These are phyloP conservation scores for Abortiporus biennis DNA, from an alignment of 1,284 basidiomycete species.

Conservation along the genomic window DNA sequence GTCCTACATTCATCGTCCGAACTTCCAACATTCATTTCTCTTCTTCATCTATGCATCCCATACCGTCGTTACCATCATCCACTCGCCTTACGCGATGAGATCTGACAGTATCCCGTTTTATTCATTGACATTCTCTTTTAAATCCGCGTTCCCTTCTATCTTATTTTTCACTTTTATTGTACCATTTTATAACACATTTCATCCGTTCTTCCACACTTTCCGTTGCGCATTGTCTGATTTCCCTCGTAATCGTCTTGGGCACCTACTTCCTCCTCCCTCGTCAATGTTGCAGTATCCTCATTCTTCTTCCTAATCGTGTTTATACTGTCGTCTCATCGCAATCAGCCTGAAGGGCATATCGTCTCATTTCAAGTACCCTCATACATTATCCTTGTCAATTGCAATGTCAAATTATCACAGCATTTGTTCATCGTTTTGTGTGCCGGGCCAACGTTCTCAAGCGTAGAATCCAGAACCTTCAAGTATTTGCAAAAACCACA, in stretches of 20 bases:
- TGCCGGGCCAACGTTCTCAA: no score
- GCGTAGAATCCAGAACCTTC: no score
- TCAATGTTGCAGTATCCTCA: slow-evolving; percentile 42
- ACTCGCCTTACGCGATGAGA: slow-evolving; percentile 38
- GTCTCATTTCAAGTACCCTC: slow-evolving; percentile 6
- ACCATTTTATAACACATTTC: slow-evolving; percentile 24
- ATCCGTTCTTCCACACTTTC: slow-evolving; percentile 22
- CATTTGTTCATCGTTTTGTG: no score
- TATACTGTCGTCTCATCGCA: slow-evolving; percentile 17
- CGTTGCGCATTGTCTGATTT: slow-evolving; percentile 28
- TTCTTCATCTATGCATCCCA: slow-evolving; percentile 43
- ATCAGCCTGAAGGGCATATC: slow-evolving; percentile 18
- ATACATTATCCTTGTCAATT: slow-evolving; percentile 6
- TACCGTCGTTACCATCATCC: slow-evolving; percentile 32
- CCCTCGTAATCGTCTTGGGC: slow-evolving; percentile 14
- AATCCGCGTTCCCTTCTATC: slow-evolving; percentile 39
- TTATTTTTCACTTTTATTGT: slow-evolving; percentile 76
- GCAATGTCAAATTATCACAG: slow-evolving; percentile 9
- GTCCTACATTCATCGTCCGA: slow-evolving; percentile 25
- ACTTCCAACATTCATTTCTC: slow-evolving; percentile 41
- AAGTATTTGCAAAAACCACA: no score
- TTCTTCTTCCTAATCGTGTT: background rate
- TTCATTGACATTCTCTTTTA: slow-evolving; percentile 21
- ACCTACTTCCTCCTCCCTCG: slow-evolving; percentile 24
- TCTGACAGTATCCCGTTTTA: slow-evolving; percentile 27